Evolutionary conservation across 441 rosid genomes (phyloP), one percentile per base, ranked within the genome.

Genomic region (Isatis lusitanica): DNA sequence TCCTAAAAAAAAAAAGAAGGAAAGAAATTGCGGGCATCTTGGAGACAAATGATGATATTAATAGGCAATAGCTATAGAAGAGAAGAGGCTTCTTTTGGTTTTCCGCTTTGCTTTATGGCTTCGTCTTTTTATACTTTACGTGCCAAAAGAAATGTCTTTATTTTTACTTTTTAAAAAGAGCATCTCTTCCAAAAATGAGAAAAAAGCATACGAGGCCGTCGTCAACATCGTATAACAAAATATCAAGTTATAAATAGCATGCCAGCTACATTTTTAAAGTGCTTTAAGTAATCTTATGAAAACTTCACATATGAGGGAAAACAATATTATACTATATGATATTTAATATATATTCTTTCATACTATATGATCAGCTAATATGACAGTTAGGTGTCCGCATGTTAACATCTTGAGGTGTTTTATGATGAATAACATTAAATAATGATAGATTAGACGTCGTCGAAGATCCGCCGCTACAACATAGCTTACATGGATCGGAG

Each of bases 11-110:
- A 11, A 50, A 33, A 11, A 17, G 6, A 11, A 17, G 6, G 33
- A 28, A 43, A 59, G 16, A 65, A 30, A 59, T 57, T 30, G 62
- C 67, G 67, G 26, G 33, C 10, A 76, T 76, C 56, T 35, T 62
- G 75, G 75, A 64, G 55, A 76, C 71, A 63, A 26, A 63, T 57
- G 50, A 33, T 63, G 53, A 30, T 57, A 57, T 56, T 70, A 63
- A 39, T 70, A 61, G 35, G 35, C 7, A 21, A n/a, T n/a, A n/a
- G n/a, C 24, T 21, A 59, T 30, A 38, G 17, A 38, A 0, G 31
- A 39, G 63, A 58, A 57, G 63, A 10, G 11, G 40, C 16, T 26
- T 53, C 15, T 53, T 7, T 35, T 15, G 15, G n/a, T 24, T 42
- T 63, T 40, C 44, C 10, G 26, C 5, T 62, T 43, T 28, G 7